Conservation (phyloP, 139 green algal genomes). For the Coccomyxa sp. region DNA sequence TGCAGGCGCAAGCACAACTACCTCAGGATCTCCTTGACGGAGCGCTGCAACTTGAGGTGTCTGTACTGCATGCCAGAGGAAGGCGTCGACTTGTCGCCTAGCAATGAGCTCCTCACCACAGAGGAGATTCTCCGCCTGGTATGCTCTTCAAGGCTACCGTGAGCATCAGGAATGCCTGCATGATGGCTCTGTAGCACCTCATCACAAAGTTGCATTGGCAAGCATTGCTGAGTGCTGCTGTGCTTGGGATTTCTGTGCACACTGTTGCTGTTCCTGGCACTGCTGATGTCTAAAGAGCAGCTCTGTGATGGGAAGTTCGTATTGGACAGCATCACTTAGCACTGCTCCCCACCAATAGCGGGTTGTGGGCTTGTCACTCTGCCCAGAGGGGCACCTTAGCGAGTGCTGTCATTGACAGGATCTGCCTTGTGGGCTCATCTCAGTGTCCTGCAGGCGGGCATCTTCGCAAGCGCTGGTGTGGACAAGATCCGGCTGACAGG, state of each 20-base stretch:
- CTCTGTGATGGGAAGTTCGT: no score
- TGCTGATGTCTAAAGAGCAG: no score
- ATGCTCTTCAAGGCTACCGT: background rate
- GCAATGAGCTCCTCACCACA: conserved; percentile 59
- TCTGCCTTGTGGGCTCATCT: no score
- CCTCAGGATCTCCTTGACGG: conserved; percentile 96
- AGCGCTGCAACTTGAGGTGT: conserved; percentile 98
- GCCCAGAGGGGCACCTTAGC: no score
- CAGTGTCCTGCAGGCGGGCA: conserved; percentile 50
- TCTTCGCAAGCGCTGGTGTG: conserved; percentile 85
- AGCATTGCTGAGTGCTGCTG: no score
- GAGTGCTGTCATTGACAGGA: no score
- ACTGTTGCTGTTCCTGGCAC: no score
- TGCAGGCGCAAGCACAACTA: conserved; percentile 89
- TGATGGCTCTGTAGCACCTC: background rate
- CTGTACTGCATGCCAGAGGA: conserved; percentile 99
- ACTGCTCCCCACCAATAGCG: no score
- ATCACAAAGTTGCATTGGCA: no score
- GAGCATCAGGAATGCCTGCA: background rate
- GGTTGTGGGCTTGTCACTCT: no score
- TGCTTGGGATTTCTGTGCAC: no score
- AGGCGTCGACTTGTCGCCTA: conserved; percentile 83
- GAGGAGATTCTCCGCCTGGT: conserved; percentile 79
- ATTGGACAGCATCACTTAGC: no score
- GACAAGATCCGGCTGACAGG: conserved; percentile 95